Evolutionary conservation across 768 basidiomycete genomes (phyloP).

Genomic region (Pisolithus microcarpus): DNA sequence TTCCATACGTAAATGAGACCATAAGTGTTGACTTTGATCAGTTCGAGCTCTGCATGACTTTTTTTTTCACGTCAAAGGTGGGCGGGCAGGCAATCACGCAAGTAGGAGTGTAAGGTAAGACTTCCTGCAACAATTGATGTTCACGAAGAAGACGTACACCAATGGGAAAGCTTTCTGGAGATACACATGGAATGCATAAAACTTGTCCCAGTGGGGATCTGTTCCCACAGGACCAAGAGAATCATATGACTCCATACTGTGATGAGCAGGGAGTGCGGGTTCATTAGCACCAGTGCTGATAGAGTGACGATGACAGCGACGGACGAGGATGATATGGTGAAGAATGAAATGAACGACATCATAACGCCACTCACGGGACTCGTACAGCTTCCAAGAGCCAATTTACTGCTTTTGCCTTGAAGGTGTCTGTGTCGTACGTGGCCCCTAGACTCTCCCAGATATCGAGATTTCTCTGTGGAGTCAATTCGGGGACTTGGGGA

Average conservation of each 20-base stretch:
- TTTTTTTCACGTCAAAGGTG: no score
- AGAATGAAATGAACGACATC: no score
- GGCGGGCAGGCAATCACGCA: conserved; percentile 13
- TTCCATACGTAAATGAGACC: conserved; percentile 55
- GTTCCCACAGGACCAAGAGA: conserved; percentile 39
- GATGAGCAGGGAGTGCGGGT: conserved; percentile 17
- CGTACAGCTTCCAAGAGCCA: conserved; percentile 35
- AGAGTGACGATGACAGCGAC: no score
- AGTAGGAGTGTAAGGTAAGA: not conserved
- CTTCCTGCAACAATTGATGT: no score
- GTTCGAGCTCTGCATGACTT: conserved; percentile 39
- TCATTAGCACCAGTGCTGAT: not conserved
- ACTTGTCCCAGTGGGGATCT: conserved; percentile 50
- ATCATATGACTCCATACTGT: conserved; percentile 42
- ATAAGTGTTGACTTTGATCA: conserved; percentile 57
- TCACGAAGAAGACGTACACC: conserved; percentile 40
- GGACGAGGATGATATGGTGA: no score
- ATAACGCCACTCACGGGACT: conserved; percentile 30
- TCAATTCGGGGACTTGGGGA: conserved; percentile 28
- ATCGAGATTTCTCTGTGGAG: conserved; percentile 27
- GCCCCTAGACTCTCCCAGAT: conserved; percentile 29
- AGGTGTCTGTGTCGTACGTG: conserved; percentile 28
- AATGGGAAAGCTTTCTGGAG: conserved; percentile 53
- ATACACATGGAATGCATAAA: conserved; percentile 48
- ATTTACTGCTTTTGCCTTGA: conserved; percentile 27